Conservation (phyloP, 352 stramenopile genomes). For the Achlya hypogyna region DNA sequence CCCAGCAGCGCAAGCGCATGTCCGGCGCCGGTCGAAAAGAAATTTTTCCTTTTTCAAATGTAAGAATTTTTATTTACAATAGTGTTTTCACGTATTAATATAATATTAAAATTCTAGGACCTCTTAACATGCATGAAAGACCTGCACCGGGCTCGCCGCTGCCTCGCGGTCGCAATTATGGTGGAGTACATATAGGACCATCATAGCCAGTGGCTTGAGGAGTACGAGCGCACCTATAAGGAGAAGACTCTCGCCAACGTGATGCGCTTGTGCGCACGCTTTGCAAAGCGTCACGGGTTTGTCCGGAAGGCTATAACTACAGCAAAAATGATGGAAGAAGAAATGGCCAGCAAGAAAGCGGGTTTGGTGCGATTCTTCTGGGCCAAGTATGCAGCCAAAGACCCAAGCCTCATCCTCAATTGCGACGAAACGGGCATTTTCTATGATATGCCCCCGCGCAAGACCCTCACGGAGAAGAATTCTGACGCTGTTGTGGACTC, state of each 20-base stretch:
- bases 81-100: not conserved
- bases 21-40: not conserved
- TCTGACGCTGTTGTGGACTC: no score
- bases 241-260: not conserved
- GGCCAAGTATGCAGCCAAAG: not conserved
- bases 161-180: not conserved
- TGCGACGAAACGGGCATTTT: constrained; percentile 22
- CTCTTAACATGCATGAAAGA: constrained; percentile 12
- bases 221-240: not conserved
- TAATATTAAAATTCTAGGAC: not conserved
- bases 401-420: not conserved
- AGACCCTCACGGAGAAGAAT: constrained; percentile 7
- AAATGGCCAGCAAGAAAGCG: not conserved
- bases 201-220: not conserved
- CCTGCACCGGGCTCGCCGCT: not conserved
- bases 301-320: not conserved
- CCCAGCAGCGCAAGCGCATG: not conserved
- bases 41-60: not conserved
- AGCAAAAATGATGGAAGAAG: not conserved
- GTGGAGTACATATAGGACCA: constrained; percentile 9
- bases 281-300: not conserved
- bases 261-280: not conserved
- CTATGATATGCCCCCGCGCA: constrained; percentile 7
- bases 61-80: not conserved
- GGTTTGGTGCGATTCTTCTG: not conserved